Conservation (phyloP, 106 monocot genomes). For the Hemerocallis citrina region DNA sequence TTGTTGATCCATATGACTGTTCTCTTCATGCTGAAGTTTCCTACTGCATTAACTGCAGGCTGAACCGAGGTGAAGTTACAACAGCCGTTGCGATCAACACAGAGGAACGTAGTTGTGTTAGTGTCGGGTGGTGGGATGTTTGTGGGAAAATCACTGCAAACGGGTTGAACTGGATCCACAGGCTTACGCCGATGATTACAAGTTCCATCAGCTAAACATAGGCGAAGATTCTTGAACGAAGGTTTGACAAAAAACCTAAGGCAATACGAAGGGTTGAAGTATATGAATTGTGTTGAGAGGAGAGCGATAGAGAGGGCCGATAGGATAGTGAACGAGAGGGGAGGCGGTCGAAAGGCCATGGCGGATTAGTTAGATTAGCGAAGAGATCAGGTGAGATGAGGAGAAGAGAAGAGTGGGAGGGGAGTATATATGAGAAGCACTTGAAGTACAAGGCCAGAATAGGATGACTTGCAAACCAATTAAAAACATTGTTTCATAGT, state of each 20-base stretch:
- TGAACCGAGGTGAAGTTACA: constrained; percentile 85
- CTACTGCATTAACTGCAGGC: constrained; percentile 51
- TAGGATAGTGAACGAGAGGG: constrained; percentile 4
- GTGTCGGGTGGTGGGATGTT: constrained; percentile 51
- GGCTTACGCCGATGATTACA: not conserved
- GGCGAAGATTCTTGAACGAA: constrained; percentile 5
- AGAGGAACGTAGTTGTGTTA: constrained; percentile 30
- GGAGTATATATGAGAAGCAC: not conserved
- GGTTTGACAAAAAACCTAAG: constrained; percentile 6
- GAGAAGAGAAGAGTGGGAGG: not conserved
- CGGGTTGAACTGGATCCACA: not conserved
- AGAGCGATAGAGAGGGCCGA: constrained; percentile 14
- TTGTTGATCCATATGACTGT: constrained; percentile 86
- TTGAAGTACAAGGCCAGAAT: constrained; percentile 8
- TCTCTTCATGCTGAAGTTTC: constrained; percentile 36
- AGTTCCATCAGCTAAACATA: not conserved
- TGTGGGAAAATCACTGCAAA: constrained; percentile 54
- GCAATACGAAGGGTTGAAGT: not conserved
- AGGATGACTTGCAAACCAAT: constrained; percentile 5
- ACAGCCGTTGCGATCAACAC: constrained; percentile 80
- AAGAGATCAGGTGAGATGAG: not conserved
- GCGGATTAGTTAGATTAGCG: too few species aligned
- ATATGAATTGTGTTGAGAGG: constrained; percentile 20
- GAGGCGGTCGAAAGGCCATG: not conserved
- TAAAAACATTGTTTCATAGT: too few species aligned